Base-by-base conservation (phyloP, 176 grass and related monocot species). In the Oryza meridionalis region DNA sequence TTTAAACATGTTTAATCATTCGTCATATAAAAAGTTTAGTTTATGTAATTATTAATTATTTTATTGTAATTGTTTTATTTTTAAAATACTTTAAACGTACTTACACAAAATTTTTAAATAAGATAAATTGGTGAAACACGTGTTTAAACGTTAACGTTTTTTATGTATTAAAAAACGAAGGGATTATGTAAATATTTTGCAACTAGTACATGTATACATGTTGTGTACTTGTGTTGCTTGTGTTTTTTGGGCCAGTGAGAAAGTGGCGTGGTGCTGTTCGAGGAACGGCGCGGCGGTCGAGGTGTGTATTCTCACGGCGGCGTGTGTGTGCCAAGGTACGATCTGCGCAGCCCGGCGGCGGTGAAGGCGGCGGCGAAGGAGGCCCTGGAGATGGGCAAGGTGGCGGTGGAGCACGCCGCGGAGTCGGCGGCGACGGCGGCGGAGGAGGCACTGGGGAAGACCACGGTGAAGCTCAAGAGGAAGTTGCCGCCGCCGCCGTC, bases 331-430 rank as follows among this genome's bases (percentile, higher is more conserved):
- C 38, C 27, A n/a, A 88, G 86, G 86, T 67, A 72, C 59, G 67
- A 85, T 7, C 43, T 66, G 55, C n/a, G 72, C 43, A 85, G 79
- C 73, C 43, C 78, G 58, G 78, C n/a, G 59, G 78, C 84, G 49
- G 78, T 92, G 75, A 81, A 75, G 31, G 44, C 50, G 69, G 90
- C 81, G 33, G 90, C 88, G 2, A 83, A 66, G 72, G 81, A 78
- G 81, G 91, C 81, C 70, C 64, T 92, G 40, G 88, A 87, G 81
- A 85, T 86, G 79, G 80, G 88, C n/a, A 92, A 90, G 82, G 85
- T 64, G 80, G 45, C 86, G 37, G 86, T 91, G 62, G 81, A 75
- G 84, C 83, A 87, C 1, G 27, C 81, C 16, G 92, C 94, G 8
- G 84, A 83, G 81, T 84, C 88, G n/a, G 92, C 95, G 25, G 95